phyloP scores from a whole-genome alignment of 129 eudicot species.

The Pulicaria dysenterica region DNA sequence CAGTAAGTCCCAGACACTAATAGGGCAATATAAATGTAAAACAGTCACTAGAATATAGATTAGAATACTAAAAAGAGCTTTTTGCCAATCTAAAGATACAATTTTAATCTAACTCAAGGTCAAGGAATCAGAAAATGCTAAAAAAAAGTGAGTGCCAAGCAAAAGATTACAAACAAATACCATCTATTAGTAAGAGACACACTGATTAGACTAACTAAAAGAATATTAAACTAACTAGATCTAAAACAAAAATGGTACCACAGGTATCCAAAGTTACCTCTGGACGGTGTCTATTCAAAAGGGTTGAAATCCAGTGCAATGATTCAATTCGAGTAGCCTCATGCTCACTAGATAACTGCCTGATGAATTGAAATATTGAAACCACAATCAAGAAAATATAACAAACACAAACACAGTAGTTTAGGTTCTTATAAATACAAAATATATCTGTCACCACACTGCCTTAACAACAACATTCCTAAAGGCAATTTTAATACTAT shows the following conservation, averaged over 20 bases:
- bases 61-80: not conserved
- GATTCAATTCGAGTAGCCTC: constrained; percentile 99
- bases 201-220: not conserved
- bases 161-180: not conserved
- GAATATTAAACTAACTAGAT: not conserved
- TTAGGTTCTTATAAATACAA: constrained; percentile 8
- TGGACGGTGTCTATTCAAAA: constrained; percentile 72
- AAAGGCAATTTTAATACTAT: not conserved
- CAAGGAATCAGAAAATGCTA: constrained; percentile 19
- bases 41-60: constrained; percentile 1
- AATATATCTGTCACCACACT: not conserved
- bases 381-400: constrained; percentile 24
- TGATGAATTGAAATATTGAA: constrained; percentile 36
- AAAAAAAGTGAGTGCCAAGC: not conserved
- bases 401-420: constrained; percentile 13
- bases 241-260: constrained; percentile 7
- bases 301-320: constrained; percentile 91
- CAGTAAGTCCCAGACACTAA: constrained; percentile 11
- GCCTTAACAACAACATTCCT: constrained; percentile 1
- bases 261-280: constrained; percentile 51
- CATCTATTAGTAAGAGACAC: constrained; percentile 11
- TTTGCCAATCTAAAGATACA: constrained; percentile 3
- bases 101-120: not conserved
- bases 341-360: constrained; percentile 89
- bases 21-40: not conserved